These are phyloP conservation scores for Suillus weaverae DNA, from an alignment of 768 basidiomycete species.

Conservation along the genomic window DNA sequence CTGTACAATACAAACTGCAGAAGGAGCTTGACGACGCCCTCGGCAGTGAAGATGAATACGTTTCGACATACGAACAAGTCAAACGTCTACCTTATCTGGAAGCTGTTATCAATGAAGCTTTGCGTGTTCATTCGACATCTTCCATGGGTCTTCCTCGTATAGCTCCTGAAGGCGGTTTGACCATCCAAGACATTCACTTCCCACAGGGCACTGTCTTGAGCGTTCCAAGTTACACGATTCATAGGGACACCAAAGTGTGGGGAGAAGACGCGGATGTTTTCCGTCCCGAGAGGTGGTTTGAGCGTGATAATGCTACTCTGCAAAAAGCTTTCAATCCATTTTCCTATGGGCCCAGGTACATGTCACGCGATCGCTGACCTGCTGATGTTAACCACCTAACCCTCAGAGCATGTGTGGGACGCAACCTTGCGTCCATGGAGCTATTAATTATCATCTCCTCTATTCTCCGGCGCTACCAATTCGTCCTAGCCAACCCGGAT, in stretches of 20 bases:
- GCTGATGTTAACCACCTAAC: conserved; percentile 3
- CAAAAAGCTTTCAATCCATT: conserved; percentile 84
- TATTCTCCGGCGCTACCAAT: conserved; percentile 71
- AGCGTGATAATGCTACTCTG: conserved; percentile 57
- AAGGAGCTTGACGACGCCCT: conserved; percentile 67
- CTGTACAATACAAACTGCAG: conserved; percentile 69
- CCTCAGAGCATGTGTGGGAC: conserved; percentile 76
- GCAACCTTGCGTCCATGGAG: conserved; percentile 80
- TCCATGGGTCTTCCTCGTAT: conserved; percentile 81
- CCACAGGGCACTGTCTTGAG: conserved; percentile 74
- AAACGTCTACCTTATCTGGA: conserved; percentile 79
- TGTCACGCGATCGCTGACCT: background rate
- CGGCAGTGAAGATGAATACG: conserved; percentile 57
- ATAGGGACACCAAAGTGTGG: conserved; percentile 72
- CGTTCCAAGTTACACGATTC: conserved; percentile 82
- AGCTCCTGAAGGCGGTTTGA: conserved; percentile 73
- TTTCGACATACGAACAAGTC: conserved; percentile 63
- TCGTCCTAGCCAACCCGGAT: conserved; percentile 63
- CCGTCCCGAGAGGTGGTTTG: conserved; percentile 86
- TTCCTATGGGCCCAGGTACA: conserved; percentile 75
- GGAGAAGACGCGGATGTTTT: conserved; percentile 74
- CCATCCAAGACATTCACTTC: conserved; percentile 53
- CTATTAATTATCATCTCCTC: conserved; percentile 80
- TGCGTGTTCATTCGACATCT: conserved; percentile 84
- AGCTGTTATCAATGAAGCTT: conserved; percentile 83